These are phyloP conservation scores for Saturnispora sekii DNA, from an alignment of 805 yeast species.

Conservation along the genomic window DNA sequence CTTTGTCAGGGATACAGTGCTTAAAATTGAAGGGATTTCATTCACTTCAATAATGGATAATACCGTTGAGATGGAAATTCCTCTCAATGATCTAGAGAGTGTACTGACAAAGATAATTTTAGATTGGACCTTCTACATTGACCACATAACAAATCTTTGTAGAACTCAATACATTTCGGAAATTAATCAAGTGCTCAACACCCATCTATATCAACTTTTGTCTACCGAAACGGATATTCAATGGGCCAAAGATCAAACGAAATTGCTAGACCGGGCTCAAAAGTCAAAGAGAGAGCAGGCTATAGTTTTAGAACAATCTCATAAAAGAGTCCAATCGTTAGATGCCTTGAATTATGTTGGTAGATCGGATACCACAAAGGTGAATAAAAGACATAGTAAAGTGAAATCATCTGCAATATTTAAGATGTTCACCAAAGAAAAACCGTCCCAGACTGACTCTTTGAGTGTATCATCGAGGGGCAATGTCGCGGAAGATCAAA, in stretches of 20 bases:
- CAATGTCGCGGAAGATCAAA: background rate
- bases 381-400: slow-evolving; percentile 1
- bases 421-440: background rate
- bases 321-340: background rate
- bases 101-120: slow-evolving; percentile 28
- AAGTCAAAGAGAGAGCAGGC: slow-evolving; percentile 9
- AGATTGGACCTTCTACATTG: background rate
- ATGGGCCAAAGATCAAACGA: background rate
- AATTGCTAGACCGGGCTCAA: slow-evolving; percentile 9
- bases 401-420: slow-evolving; percentile 4
- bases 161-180: slow-evolving; percentile 22
- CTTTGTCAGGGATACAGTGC: slow-evolving; percentile 13
- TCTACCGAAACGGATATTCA: background rate
- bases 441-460: background rate
- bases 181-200: slow-evolving; percentile 17
- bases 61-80: slow-evolving; percentile 20
- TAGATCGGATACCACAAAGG: slow-evolving; percentile 9
- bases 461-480: background rate
- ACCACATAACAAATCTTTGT: slow-evolving; percentile 24
- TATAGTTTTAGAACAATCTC: slow-evolving; percentile 3
- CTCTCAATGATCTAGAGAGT: slow-evolving; percentile 26
- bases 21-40: slow-evolving; percentile 23
- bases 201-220: too few relatives aligned
- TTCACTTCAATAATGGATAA: slow-evolving; percentile 13
- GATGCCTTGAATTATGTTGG: background rate